Conservation (phyloP, 2,329 filamentous ascomycete species). For the Tolypocladium tundrense region DNA sequence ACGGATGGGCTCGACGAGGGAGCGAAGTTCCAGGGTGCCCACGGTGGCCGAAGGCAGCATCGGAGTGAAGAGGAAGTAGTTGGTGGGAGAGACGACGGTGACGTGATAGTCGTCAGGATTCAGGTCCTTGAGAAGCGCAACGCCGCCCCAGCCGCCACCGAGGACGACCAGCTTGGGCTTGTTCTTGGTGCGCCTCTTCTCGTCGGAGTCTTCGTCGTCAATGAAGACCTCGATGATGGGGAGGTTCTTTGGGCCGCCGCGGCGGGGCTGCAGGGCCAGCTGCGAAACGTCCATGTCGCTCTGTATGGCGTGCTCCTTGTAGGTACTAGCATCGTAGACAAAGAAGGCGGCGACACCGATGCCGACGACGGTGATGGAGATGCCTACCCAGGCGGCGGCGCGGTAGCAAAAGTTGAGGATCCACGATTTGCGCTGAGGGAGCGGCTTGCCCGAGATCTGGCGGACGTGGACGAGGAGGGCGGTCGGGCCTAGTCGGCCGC, state of each 20-base stretch:
- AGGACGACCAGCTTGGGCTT: constrained; percentile 91
- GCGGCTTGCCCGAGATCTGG: constrained; percentile 40
- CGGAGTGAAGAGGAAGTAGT: constrained; percentile 96
- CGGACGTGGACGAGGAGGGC: not conserved
- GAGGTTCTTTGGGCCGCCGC: constrained; percentile 87
- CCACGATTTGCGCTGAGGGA: constrained; percentile 37
- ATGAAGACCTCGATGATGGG: constrained; percentile 82
- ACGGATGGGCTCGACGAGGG: constrained; percentile 85
- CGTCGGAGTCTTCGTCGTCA: constrained; percentile 74
- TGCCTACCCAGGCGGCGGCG: constrained; percentile 52
- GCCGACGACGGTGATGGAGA: constrained; percentile 62
- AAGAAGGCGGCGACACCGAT: constrained; percentile 74
- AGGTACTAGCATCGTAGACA: constrained; percentile 86
- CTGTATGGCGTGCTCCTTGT: constrained; percentile 57
- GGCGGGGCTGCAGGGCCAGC: constrained; percentile 67
- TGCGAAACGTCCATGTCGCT: constrained; percentile 76
- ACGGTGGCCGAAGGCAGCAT: constrained; percentile 97
- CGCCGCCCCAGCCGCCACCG: constrained; percentile 90
- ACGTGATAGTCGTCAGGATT: constrained; percentile 91
- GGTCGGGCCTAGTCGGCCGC: not conserved
- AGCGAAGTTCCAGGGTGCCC: constrained; percentile 83
- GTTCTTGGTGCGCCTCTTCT: constrained; percentile 61
- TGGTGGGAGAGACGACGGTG: constrained; percentile 86
- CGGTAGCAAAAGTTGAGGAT: constrained; percentile 54
- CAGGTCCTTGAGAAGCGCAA: constrained; percentile 82